Evolutionary conservation across 768 basidiomycete genomes (phyloP).

Genomic region (Xanthoconium purpureum): DNA sequence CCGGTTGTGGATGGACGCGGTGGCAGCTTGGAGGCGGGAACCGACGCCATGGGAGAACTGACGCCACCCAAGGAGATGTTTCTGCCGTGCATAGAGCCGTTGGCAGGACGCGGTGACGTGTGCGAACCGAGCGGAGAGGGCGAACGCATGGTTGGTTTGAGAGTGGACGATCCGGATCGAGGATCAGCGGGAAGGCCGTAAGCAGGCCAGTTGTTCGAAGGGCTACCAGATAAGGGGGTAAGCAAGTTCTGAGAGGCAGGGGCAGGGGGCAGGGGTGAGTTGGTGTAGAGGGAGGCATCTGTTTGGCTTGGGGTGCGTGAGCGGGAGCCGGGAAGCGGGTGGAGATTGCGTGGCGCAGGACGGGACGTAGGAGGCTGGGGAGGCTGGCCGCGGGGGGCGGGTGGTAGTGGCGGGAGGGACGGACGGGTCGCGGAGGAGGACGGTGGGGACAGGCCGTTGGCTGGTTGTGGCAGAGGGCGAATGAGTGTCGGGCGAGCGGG

Average conservation of each 20-base stretch:
- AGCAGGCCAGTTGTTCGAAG: conserved; percentile 41
- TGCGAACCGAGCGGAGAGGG: conserved; percentile 27
- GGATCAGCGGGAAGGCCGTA: conserved; percentile 63
- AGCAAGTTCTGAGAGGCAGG: conserved; percentile 39
- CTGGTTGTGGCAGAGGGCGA: conserved; percentile 32
- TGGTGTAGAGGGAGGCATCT: conserved; percentile 47
- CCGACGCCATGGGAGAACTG: conserved; percentile 37
- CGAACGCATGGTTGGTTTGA: conserved; percentile 39
- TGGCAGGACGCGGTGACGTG: conserved; percentile 38
- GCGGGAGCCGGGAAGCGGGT: conserved; percentile 33
- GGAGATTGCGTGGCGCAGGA: conserved; percentile 29
- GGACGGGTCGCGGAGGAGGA: conserved; percentile 40
- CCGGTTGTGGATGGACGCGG: conserved; percentile 42
- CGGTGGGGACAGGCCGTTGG: conserved; percentile 12
- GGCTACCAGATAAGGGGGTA: conserved; percentile 34
- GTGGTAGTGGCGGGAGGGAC: conserved; percentile 64
- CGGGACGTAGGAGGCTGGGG: conserved; percentile 44
- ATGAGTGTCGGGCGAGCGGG: conserved; percentile 37
- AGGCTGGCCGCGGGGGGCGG: conserved; percentile 65
- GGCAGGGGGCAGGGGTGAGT: conserved; percentile 42
- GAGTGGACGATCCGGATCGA: conserved; percentile 48
- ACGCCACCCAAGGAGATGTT: conserved; percentile 49
- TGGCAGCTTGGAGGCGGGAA: conserved; percentile 40
- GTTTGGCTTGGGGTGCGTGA: conserved; percentile 55
- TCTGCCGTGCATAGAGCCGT: conserved; percentile 47